Percentiles rank a stretch among this genome's conserved stretches.
Evolutionary conservation across 345 rosid genomes (phyloP).

Genomic region (Heritiera littoralis): DNA sequence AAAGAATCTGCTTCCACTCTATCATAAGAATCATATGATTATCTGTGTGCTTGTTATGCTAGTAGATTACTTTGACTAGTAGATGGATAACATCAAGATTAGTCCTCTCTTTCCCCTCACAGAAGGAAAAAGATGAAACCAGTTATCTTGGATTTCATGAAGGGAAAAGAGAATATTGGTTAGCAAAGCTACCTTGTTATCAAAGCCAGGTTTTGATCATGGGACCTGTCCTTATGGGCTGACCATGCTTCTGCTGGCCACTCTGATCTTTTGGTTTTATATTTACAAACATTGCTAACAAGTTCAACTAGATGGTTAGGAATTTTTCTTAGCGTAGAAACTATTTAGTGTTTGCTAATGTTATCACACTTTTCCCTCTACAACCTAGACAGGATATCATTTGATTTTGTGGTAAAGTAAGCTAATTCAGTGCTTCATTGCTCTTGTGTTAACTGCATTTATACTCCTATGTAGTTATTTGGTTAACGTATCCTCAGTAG

Average conservation of each 20-base stretch:
- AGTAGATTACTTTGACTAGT: not conserved
- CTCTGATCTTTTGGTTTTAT: not conserved
- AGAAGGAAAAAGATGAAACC: not conserved
- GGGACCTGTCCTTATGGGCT: not conserved
- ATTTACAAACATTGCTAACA: not conserved
- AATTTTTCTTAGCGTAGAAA: not conserved
- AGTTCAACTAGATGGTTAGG: not conserved
- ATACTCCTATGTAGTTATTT: not conserved
- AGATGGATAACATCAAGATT: not conserved
- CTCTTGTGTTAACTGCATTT: not conserved
- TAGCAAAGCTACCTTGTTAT: not conserved
- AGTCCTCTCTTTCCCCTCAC: not conserved
- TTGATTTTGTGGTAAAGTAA: not conserved
- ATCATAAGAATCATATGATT: not conserved
- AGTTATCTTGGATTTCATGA: not conserved
- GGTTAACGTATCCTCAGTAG: not conserved
- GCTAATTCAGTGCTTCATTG: not conserved
- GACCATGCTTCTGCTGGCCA: not conserved
- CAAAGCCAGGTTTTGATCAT: not conserved
- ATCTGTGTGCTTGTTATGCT: not conserved
- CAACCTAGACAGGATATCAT: not conserved
- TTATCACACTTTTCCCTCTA: not conserved
- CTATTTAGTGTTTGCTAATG: not conserved
- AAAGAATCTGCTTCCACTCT: not conserved
- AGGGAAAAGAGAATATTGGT: not conserved